A percentile compares a stretch with the other conserved stretches of the same genome.
These are phyloP conservation scores for Cicer chorassanicum DNA, from an alignment of 306 rosid species.

Conservation along the genomic window DNA sequence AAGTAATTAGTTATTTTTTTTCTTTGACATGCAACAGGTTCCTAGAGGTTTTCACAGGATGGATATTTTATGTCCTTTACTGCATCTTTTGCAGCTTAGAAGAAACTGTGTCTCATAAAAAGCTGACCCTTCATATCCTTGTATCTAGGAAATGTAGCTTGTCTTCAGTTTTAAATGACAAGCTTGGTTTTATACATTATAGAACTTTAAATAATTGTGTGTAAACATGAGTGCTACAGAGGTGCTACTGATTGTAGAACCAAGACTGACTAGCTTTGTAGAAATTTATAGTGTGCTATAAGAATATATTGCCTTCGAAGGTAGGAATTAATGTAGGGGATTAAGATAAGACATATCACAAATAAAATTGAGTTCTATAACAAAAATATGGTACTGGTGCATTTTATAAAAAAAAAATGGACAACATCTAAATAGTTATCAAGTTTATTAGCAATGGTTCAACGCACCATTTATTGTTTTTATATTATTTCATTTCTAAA, in stretches of 20 bases:
- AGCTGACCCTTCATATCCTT: constrained; percentile 44
- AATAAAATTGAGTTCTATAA: too few species aligned
- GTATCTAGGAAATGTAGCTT: constrained; percentile 8
- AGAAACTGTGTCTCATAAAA: constrained; percentile 51
- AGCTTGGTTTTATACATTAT: neutral
- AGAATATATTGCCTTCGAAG: neutral
- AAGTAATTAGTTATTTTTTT: neutral
- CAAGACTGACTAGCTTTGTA: constrained; percentile 27
- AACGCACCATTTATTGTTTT: too few species aligned
- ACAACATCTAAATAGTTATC: too few species aligned
- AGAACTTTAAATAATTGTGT: constrained; percentile 24
- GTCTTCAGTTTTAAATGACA: constrained; percentile 38
- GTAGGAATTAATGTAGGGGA: too few species aligned
- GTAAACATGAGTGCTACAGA: constrained; percentile 24
- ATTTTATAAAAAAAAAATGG: too few species aligned
- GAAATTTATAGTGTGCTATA: constrained; percentile 2
- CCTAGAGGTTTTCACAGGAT: constrained; percentile 85
- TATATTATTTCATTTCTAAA: too few species aligned
- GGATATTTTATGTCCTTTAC: constrained; percentile 83
- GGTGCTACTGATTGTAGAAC: neutral
- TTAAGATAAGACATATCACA: too few species aligned
- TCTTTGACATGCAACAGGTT: constrained; percentile 53
- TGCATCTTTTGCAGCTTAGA: constrained; percentile 81
- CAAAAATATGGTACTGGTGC: too few species aligned
- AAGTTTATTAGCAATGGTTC: too few species aligned